These are phyloP conservation scores for Cercospora beticola DNA, from an alignment of 2,329 filamentous ascomycete species.

Conservation along the genomic window DNA sequence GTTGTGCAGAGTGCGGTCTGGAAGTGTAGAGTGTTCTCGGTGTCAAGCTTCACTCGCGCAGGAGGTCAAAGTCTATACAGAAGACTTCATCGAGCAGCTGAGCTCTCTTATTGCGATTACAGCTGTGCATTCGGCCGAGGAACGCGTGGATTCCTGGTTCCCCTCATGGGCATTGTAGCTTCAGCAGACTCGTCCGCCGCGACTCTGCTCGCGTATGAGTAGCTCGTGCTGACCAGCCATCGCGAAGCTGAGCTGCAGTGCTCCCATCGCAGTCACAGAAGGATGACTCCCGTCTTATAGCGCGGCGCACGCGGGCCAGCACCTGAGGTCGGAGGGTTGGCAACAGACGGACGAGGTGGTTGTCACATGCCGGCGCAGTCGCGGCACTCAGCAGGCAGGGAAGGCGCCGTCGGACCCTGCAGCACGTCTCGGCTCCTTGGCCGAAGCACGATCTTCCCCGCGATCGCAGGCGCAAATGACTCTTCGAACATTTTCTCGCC, in stretches of 20 bases:
- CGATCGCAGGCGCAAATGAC: slow-evolving; percentile 6
- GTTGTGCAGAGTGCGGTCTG: neutral
- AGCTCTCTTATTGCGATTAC: neutral
- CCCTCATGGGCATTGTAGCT: neutral
- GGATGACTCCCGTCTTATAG: neutral
- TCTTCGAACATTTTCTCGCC: slow-evolving; percentile 6
- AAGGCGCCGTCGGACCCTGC: neutral
- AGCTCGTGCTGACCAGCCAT: neutral
- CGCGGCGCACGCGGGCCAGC: neutral
- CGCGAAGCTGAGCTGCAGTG: neutral
- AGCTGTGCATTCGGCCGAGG: neutral
- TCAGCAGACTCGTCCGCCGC: neutral
- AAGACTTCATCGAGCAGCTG: neutral
- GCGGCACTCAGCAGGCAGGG: neutral
- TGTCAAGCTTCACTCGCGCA: neutral
- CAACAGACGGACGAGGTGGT: neutral
- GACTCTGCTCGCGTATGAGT: neutral
- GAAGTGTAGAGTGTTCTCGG: neutral
- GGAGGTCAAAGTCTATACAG: neutral
- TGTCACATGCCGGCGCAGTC: neutral
- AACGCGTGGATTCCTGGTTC: neutral
- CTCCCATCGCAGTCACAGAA: neutral
- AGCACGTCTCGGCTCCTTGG: neutral
- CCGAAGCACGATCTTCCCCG: slow-evolving; percentile 5
- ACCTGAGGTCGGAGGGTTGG: neutral